A percentile compares a stretch with the other conserved stretches of the same genome.
These are phyloP conservation scores for Plasmodium relictum DNA, from an alignment of 169 alveolate species.

Conservation along the genomic window DNA sequence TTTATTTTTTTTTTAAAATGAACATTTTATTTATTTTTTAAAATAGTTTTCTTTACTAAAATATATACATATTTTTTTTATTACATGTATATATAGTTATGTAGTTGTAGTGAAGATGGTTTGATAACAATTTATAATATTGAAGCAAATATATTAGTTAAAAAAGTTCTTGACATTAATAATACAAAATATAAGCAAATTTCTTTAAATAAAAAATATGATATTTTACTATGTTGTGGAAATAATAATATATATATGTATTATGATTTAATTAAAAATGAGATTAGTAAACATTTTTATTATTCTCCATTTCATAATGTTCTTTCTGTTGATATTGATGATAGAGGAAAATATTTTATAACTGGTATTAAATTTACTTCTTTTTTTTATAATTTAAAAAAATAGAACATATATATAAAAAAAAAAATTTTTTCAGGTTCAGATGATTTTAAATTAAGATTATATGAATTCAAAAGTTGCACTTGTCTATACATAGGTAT, in stretches of 20 bases:
- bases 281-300: constrained; percentile 48
- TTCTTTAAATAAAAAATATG: constrained; percentile 39
- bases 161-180: constrained; percentile 42
- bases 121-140: constrained; percentile 45
- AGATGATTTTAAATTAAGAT: constrained; percentile 45
- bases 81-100: constrained; percentile 13
- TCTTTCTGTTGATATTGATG: constrained; percentile 60
- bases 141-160: constrained; percentile 26
- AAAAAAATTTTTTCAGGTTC: constrained; percentile 29
- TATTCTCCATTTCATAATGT: constrained; percentile 69
- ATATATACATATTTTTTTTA: background rate
- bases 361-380: constrained; percentile 17
- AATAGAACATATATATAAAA: background rate
- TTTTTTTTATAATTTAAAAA: background rate
- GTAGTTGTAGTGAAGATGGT: constrained; percentile 71
- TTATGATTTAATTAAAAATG: constrained; percentile 59
- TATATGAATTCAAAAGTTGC: constrained; percentile 70
- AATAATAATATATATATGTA: constrained; percentile 71
- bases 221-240: constrained; percentile 62
- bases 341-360: constrained; percentile 47
- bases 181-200: constrained; percentile 63
- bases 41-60: background rate
- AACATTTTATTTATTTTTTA: background rate
- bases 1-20: background rate
- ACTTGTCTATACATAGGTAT: constrained; percentile 65